Percentiles rank a stretch among this genome's conserved stretches.
These are phyloP conservation scores for Sphaerosporella brunnea DNA, from an alignment of 495 filamentous ascomycete genomes.

Conservation along the genomic window DNA sequence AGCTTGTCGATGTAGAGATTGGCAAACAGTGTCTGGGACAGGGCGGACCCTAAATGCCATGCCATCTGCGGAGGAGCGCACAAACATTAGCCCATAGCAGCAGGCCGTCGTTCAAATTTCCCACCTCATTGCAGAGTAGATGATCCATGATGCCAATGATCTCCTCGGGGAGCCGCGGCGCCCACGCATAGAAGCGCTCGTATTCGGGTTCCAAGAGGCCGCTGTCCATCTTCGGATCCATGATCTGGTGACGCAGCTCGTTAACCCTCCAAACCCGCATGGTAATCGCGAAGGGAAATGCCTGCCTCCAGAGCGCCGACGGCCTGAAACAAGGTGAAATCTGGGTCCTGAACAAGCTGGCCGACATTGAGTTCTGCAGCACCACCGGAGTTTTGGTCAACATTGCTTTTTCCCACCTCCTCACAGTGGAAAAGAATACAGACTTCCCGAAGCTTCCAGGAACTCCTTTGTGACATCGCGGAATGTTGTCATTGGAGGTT, in stretches of 20 bases:
- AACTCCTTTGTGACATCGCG: constrained; percentile 66
- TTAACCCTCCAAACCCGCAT: not conserved
- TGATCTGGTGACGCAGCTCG: constrained; percentile 44
- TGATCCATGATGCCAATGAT: constrained; percentile 89
- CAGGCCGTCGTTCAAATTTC: not conserved
- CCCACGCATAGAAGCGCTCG: constrained; percentile 38
- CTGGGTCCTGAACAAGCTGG: constrained; percentile 81
- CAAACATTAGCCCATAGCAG: constrained; percentile 62
- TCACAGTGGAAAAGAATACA: too few relatives aligned
- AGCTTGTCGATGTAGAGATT: constrained; percentile 80
- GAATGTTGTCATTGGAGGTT: constrained; percentile 12
- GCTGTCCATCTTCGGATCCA: constrained; percentile 98
- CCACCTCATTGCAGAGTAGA: constrained; percentile 70
- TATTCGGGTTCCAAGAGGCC: constrained; percentile 76
- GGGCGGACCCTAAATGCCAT: constrained; percentile 87
- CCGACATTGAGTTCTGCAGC: constrained; percentile 52
- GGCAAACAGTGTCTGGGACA: constrained; percentile 90
- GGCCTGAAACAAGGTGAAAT: constrained; percentile 81
- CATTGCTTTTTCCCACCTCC: too few relatives aligned
- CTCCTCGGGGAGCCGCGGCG: constrained; percentile 49
- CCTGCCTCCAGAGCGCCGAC: constrained; percentile 87
- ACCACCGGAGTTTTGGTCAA: too few relatives aligned
- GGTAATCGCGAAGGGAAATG: too few relatives aligned
- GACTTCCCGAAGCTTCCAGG: constrained; percentile 49
- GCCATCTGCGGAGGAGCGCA: constrained; percentile 69